phyloP scores from a whole-genome alignment of 345 rosid genomes.

The Heritiera littoralis region DNA sequence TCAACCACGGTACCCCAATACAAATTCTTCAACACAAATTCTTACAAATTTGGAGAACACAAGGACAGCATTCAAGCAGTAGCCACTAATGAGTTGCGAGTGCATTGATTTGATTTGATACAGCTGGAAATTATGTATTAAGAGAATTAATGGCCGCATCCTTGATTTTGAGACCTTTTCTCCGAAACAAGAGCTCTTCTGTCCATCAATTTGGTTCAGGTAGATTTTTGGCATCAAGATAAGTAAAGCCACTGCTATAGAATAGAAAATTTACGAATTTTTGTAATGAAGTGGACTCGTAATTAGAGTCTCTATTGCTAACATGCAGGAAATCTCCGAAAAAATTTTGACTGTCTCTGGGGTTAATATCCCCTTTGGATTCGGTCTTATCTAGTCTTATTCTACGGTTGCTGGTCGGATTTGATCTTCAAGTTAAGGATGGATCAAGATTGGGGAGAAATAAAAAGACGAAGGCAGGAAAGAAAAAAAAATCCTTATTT shows the following conservation, averaged over 20 bases:
- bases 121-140: background rate
- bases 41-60: constrained; percentile 23
- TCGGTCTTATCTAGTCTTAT: no score
- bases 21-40: background rate
- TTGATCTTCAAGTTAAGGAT: no score
- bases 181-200: background rate
- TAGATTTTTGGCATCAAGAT: background rate
- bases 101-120: background rate
- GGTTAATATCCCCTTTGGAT: no score
- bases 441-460: no score
- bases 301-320: background rate
- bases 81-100: background rate
- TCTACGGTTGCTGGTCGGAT: no score
- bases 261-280: background rate
- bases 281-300: background rate
- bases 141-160: constrained; percentile 2
- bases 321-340: background rate
- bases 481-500: no score
- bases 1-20: background rate
- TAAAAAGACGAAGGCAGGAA: no score
- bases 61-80: background rate
- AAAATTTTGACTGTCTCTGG: background rate
- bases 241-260: background rate
- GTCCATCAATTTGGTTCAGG: background rate
- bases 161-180: constrained; percentile 18